A percentile compares a stretch with the other conserved stretches of the same genome.
Conservation (phyloP, 495 filamentous ascomycete species). For the Penicillium parvum region DNA sequence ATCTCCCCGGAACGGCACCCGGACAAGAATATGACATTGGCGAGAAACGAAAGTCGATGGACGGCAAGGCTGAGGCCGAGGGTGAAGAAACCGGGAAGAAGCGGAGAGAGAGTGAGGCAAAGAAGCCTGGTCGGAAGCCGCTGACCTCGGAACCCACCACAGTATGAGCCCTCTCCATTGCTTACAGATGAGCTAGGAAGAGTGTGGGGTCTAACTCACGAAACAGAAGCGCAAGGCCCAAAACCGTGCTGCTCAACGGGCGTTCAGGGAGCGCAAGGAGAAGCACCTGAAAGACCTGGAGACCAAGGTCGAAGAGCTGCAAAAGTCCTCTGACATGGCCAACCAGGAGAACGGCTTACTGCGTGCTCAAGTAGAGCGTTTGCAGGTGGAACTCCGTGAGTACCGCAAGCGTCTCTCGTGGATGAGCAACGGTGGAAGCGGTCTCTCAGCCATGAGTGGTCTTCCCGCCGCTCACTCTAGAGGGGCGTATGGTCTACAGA, state of each 20-base stretch:
- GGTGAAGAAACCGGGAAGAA: slow-evolving; percentile 70
- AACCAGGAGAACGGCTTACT: slow-evolving; percentile 84
- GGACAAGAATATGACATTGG: slow-evolving; percentile 50
- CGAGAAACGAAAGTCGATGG: slow-evolving; percentile 78
- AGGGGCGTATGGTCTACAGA: slow-evolving; percentile 51
- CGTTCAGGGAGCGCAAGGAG: slow-evolving; percentile 97
- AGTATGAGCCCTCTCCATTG: slow-evolving; percentile 50
- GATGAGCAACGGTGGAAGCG: slow-evolving; percentile 43
- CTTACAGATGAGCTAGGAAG: not conserved
- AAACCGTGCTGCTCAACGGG: slow-evolving; percentile 92
- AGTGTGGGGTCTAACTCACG: slow-evolving; percentile 39
- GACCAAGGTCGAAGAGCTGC: slow-evolving; percentile 87
- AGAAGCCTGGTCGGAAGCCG: slow-evolving; percentile 96
- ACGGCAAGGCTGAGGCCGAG: slow-evolving; percentile 62
- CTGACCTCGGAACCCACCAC: slow-evolving; percentile 93
- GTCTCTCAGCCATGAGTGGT: slow-evolving; percentile 47
- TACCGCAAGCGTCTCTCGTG: slow-evolving; percentile 81
- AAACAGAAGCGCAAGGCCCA: slow-evolving; percentile 95
- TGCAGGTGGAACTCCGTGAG: slow-evolving; percentile 80
- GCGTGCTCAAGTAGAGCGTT: slow-evolving; percentile 77
- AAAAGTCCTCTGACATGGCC: slow-evolving; percentile 75
- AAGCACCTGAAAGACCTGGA: slow-evolving; percentile 95
- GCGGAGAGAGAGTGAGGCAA: slow-evolving; percentile 74
- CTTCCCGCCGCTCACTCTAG: slow-evolving; percentile 33
- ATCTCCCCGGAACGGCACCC: slow-evolving; percentile 57